Percentiles rank a stretch among this genome's conserved stretches.
phyloP scores from a whole-genome alignment of 139 green algal species.

The Ettlia oleoabundans region DNA sequence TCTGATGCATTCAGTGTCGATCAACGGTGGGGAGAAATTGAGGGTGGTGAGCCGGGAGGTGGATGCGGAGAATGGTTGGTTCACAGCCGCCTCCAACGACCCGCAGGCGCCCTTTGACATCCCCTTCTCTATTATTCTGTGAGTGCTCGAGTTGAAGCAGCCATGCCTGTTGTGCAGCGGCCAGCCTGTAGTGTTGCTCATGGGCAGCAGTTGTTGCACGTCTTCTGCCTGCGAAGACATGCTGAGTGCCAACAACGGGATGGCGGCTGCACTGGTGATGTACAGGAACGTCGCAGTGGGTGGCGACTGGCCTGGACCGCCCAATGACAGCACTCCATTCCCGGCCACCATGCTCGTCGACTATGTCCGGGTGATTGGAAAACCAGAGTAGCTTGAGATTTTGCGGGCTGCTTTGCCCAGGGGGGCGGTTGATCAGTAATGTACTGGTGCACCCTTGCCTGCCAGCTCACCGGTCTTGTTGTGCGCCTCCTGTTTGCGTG shows the following conservation, averaged over 20 bases:
- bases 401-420: no score
- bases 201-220: no score
- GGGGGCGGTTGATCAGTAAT: no score
- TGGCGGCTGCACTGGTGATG: no score
- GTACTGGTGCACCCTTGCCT: no score
- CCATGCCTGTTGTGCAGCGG: background rate
- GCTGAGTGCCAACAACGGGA: no score
- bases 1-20: background rate
- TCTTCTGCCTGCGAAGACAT: no score
- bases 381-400: background rate
- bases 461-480: no score
- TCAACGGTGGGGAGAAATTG: background rate
- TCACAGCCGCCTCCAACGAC: background rate
- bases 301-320: slow-evolving; percentile 10
- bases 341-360: slow-evolving; percentile 19
- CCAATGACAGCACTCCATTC: slow-evolving; percentile 18
- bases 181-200: no score
- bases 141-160: background rate
- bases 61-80: background rate
- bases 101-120: background rate
- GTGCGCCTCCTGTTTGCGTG: no score
- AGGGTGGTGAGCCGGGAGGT: background rate
- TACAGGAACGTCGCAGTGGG: slow-evolving; percentile 20
- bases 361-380: background rate
- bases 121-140: slow-evolving; percentile 5